Base-by-base conservation (phyloP, 2,329 filamentous ascomycete species). In the Ophiostoma piceae region DNA sequence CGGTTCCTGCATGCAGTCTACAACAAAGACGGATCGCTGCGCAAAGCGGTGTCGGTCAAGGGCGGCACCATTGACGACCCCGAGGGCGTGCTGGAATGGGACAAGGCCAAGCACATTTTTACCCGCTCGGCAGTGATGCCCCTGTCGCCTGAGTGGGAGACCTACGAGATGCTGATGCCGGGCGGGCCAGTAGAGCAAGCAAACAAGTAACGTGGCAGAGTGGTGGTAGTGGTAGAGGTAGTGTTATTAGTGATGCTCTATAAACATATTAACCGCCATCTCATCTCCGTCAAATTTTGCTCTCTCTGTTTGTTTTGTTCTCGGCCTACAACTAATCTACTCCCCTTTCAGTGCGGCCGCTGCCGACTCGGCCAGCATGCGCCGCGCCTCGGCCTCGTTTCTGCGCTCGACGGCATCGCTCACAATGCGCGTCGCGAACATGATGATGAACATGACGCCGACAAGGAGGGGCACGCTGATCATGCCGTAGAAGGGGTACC, bases 1-100 rank as follows among this genome's bases (percentile, higher is more conserved):
- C 79, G 83, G 16, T 66, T 84, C 14, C 74, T 84, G n/a, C 83
- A 85, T 71, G 79, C 80, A 64, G 76, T 78, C 57, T 74, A 79
- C 26, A 73, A 79, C 11, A 71, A 76, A 1, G 79, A 82, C 70
- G 82, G 83, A 0, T 75, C 72, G 2, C 75, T 79, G 8, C 75
- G 78, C 39, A 37, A 54, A 7, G 43, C 43, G 7, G 43, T 47
- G 19, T 47, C 43, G 19, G 43, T 47, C 16, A 47, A 47, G 16
- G 43, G 43, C 19, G 43, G 43, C 19, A n/a, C 43, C 5, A 47
- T 47, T 8, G 43, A 47, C 6, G 43, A 47, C 7, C 43, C 43
- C 3, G 66, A 70, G 39, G 5, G 11, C 1, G 41, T 68, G 32
- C 72, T 85, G 32, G 75, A 77, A 35, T 80, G 81, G 77, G 74